Conservation (phyloP, 148 eudicot species). For the Silene conica region DNA sequence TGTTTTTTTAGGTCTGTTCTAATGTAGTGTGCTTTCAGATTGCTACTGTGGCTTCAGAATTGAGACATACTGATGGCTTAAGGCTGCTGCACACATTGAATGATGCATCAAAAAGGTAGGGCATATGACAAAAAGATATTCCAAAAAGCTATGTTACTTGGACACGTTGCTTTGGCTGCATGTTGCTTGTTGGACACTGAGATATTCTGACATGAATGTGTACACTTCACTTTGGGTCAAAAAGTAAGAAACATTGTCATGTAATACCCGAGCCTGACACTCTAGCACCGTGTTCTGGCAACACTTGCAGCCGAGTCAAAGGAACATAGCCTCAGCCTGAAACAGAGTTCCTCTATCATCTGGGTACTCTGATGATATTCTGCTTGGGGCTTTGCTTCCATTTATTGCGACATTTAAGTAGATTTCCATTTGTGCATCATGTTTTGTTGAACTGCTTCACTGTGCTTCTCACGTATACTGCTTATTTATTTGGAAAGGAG, state of each 20-base stretch:
- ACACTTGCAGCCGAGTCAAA: neutral
- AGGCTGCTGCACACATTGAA: constrained; percentile 59
- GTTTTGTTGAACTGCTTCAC: neutral
- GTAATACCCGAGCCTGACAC: neutral
- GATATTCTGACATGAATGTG: neutral
- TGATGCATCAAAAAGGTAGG: constrained; percentile 84
- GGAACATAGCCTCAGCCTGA: neutral
- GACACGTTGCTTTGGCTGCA: neutral
- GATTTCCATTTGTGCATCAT: neutral
- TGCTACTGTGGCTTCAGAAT: constrained; percentile 64
- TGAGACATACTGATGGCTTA: constrained; percentile 71
- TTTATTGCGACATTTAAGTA: neutral
- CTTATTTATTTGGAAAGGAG: too few relatives aligned
- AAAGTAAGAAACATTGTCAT: neutral
- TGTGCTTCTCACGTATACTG: neutral
- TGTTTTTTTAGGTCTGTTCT: constrained; percentile 11
- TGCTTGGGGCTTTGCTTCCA: neutral
- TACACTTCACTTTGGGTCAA: neutral
- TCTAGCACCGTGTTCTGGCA: neutral
- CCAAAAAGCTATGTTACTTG: neutral
- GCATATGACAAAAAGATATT: neutral
- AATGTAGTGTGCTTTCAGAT: constrained; percentile 44
- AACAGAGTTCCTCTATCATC: neutral
- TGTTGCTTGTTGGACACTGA: neutral
- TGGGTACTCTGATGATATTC: neutral